Evolutionary conservation across 805 yeast genomes (phyloP).

Genomic region (Saccharomycopsis capsularis): DNA sequence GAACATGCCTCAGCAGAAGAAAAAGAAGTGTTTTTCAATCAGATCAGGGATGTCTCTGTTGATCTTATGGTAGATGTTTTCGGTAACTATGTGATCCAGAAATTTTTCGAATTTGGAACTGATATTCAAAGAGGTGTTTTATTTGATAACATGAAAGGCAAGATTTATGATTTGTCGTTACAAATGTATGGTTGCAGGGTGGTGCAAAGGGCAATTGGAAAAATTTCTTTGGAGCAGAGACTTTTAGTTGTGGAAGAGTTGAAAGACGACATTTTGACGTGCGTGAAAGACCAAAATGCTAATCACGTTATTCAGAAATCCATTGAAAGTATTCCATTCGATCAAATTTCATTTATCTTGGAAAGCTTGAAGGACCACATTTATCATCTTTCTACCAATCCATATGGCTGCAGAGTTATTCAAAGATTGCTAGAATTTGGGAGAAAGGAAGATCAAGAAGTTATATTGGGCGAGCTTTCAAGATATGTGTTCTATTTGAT

Average conservation of each 20-base stretch:
- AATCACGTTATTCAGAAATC: slow-evolving; percentile 96
- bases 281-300: slow-evolving; percentile 94
- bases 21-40: slow-evolving; percentile 76
- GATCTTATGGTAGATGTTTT: slow-evolving; percentile 93
- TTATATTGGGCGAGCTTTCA: slow-evolving; percentile 64
- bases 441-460: slow-evolving; percentile 52
- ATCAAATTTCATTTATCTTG: slow-evolving; percentile 61
- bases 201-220: slow-evolving; percentile 87
- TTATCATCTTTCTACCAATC: slow-evolving; percentile 85
- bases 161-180: slow-evolving; percentile 65
- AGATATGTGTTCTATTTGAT: slow-evolving; percentile 67
- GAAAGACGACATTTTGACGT: slow-evolving; percentile 48
- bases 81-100: slow-evolving; percentile 96
- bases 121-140: slow-evolving; percentile 60
- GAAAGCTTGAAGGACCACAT: slow-evolving; percentile 62
- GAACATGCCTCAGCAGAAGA: slow-evolving; percentile 58
- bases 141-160: slow-evolving; percentile 65
- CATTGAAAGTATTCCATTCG: slow-evolving; percentile 77
- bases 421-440: slow-evolving; percentile 87
- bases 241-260: slow-evolving; percentile 64
- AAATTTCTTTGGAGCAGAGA: slow-evolving; percentile 57
- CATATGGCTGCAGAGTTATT: slow-evolving; percentile 96
- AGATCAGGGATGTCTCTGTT: slow-evolving; percentile 64
- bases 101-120: slow-evolving; percentile 80
- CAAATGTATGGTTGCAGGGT: slow-evolving; percentile 99